Conservation (phyloP, 2,329 filamentous ascomycete species). For the Fragosphaeria purpurea region DNA sequence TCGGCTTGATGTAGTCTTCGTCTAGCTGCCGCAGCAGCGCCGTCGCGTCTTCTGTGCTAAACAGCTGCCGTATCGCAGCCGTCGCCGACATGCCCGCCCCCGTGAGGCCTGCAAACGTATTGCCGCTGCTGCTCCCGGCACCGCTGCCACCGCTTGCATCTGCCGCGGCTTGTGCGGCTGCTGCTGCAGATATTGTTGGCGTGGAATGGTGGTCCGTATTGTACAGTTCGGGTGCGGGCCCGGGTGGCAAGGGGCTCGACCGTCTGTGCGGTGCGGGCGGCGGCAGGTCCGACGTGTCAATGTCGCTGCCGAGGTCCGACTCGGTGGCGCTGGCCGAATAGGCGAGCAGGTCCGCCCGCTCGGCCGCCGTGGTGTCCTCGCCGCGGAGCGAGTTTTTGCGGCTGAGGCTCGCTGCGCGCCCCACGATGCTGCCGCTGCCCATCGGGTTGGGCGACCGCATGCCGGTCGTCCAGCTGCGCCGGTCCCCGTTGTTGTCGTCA, state of each 20-base stretch:
- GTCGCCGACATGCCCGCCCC: slow-evolving; percentile 51
- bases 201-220: slow-evolving; percentile 3
- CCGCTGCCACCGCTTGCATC: slow-evolving; percentile 4
- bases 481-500: slow-evolving; percentile 14
- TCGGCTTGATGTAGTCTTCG: slow-evolving; percentile 44
- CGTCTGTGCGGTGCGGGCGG: slow-evolving; percentile 42
- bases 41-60: slow-evolving; percentile 78
- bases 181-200: neutral
- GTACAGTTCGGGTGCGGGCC: slow-evolving; percentile 11
- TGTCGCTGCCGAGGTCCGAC: slow-evolving; percentile 52
- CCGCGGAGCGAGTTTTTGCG: slow-evolving; percentile 37
- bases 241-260: slow-evolving; percentile 28
- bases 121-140: neutral
- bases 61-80: slow-evolving; percentile 68
- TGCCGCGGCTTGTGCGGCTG: slow-evolving; percentile 20
- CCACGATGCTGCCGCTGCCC: slow-evolving; percentile 4
- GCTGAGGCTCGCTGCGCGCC: slow-evolving; percentile 37
- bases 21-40: slow-evolving; percentile 87
- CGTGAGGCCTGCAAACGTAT: neutral
- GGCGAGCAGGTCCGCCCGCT: slow-evolving; percentile 47
- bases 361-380: slow-evolving; percentile 30
- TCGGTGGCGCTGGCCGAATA: slow-evolving; percentile 37
- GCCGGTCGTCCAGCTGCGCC: slow-evolving; percentile 43
- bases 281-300: slow-evolving; percentile 57
- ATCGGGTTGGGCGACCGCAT: slow-evolving; percentile 38